A percentile compares a stretch with the other conserved stretches of the same genome.
These are phyloP conservation scores for Anacardium occidentale DNA, from an alignment of 345 rosid species.

Conservation along the genomic window DNA sequence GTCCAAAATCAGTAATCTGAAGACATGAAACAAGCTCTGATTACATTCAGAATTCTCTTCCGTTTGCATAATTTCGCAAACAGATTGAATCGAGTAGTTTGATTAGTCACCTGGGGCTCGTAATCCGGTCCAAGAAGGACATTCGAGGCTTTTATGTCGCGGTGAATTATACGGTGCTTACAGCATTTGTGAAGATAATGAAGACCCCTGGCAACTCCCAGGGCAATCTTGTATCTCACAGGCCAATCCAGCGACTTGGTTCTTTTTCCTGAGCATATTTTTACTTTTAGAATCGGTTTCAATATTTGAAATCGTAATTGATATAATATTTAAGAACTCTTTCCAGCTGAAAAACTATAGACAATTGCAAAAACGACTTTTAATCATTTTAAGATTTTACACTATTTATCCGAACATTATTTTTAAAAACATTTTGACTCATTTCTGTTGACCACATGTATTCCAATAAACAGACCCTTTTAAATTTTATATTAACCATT, in stretches of 20 bases:
- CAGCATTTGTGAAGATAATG: conserved; percentile 91
- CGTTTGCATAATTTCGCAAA: not conserved
- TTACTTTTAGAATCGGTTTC: not conserved
- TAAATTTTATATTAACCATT: too few relatives aligned
- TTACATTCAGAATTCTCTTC: not conserved
- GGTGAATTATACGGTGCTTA: conserved; percentile 84
- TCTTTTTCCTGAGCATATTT: conserved; percentile 34
- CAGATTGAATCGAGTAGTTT: not conserved
- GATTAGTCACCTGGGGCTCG: conserved; percentile 69
- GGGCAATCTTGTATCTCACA: conserved; percentile 62
- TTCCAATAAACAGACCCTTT: too few relatives aligned
- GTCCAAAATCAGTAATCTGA: conserved; percentile 94
- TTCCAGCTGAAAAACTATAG: too few relatives aligned
- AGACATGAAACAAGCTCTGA: not conserved
- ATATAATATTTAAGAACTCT: too few relatives aligned
- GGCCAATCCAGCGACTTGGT: conserved; percentile 59
- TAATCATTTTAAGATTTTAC: too few relatives aligned
- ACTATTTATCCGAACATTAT: too few relatives aligned
- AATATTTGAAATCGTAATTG: too few relatives aligned
- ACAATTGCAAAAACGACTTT: too few relatives aligned
- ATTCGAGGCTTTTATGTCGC: conserved; percentile 90
- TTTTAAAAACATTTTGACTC: too few relatives aligned
- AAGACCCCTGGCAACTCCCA: conserved; percentile 81
- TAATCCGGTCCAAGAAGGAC: conserved; percentile 86
- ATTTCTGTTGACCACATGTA: too few relatives aligned